Conservation (phyloP, 106 monocot species). For the Dendrobium catenatum region DNA sequence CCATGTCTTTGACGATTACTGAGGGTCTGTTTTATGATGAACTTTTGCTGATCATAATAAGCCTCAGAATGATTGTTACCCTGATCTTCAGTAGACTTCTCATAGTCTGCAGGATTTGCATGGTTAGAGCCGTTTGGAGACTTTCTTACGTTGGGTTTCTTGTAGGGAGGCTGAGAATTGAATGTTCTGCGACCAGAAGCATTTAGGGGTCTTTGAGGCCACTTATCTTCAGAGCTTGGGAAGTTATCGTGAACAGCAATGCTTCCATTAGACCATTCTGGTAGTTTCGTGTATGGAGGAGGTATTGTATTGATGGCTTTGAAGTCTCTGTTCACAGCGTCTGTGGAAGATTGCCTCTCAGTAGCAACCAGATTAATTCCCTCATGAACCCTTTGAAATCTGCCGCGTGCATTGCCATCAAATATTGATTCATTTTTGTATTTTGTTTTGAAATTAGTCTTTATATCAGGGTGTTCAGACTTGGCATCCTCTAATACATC, state of each 20-base stretch:
- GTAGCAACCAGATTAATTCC: background rate
- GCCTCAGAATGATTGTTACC: background rate
- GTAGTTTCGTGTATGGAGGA: background rate
- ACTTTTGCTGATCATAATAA: background rate
- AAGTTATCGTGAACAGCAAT: no score
- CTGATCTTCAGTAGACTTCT: background rate
- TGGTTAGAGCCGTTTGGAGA: background rate
- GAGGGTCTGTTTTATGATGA: background rate
- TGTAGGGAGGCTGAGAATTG: background rate
- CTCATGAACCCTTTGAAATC: background rate
- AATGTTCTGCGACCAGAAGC: background rate
- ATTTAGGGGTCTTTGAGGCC: background rate
- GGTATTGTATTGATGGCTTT: no score
- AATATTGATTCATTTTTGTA: no score
- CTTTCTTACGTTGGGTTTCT: background rate
- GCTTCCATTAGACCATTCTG: background rate
- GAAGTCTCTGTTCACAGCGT: background rate
- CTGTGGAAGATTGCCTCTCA: background rate
- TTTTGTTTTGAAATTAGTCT: no score
- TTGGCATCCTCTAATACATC: no score
- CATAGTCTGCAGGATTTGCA: background rate
- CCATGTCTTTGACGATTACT: conserved; percentile 9
- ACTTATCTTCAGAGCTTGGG: no score
- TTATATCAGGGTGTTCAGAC: no score
- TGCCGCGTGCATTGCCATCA: background rate